A percentile compares a stretch with the other conserved stretches of the same genome.
Conservation (phyloP, 148 eudicot species). For the Limonium bicolor region DNA sequence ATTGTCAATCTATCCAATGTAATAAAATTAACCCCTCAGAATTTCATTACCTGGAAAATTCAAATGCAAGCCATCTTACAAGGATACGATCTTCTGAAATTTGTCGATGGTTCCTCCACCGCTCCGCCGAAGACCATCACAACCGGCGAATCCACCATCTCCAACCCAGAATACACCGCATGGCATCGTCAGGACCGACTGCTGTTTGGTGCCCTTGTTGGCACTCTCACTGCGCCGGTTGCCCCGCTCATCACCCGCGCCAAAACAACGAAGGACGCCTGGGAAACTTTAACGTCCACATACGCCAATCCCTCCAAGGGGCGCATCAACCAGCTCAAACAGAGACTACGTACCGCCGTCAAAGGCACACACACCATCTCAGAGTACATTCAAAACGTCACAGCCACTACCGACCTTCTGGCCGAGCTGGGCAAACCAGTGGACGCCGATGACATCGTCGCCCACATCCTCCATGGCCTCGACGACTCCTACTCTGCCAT, state of each 20-base stretch:
- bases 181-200: not conserved
- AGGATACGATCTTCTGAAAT: slow-evolving; percentile 1
- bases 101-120: not conserved
- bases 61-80: slow-evolving; percentile 4
- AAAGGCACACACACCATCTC: not conserved
- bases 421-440: not conserved
- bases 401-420: not conserved
- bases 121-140: not conserved
- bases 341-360: not conserved
- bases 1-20: not conserved
- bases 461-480: not conserved
- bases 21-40: not conserved
- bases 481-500: not conserved
- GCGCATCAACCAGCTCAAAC: not conserved
- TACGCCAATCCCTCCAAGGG: not conserved
- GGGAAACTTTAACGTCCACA: not conserved
- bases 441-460: not conserved
- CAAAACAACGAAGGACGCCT: no score
- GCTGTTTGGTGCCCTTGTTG: not conserved
- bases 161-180: not conserved
- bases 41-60: not conserved
- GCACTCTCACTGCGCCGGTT: not conserved
- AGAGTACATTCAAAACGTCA: not conserved
- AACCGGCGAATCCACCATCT: not conserved
- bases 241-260: not conserved